These are phyloP conservation scores for Eudorina sp. DNA, from an alignment of 139 green algal species.

Conservation along the genomic window DNA sequence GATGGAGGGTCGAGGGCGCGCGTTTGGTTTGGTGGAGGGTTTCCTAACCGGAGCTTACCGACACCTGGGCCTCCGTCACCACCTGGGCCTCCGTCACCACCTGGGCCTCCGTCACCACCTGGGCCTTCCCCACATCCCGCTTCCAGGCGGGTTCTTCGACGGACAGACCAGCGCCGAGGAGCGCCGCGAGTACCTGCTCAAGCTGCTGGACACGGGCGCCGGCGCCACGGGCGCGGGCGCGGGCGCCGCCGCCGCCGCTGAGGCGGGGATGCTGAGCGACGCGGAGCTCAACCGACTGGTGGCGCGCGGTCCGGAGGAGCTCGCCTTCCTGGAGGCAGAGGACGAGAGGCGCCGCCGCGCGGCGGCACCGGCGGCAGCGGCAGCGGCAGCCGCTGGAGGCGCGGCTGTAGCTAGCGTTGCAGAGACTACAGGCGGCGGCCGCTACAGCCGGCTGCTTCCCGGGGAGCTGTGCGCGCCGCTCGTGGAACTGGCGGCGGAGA, in stretches of 20 bases:
- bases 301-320: slow-evolving; percentile 65
- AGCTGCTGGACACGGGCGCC: slow-evolving; percentile 55
- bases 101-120: too few species aligned
- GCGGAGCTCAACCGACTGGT: slow-evolving; percentile 68
- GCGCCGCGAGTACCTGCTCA: slow-evolving; percentile 80
- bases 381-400: neutral
- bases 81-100: too few species aligned
- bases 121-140: too few species aligned
- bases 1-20: too few species aligned
- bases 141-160: slow-evolving; percentile 92
- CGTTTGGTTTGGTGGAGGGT: too few species aligned
- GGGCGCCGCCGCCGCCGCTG: neutral
- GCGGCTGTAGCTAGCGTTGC: too few species aligned
- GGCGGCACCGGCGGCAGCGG: neutral
- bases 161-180: slow-evolving; percentile 79
- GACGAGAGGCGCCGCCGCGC: neutral
- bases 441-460: slow-evolving; percentile 18
- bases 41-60: too few species aligned
- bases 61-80: too few species aligned
- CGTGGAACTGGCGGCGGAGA: neutral
- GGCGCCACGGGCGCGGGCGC: neutral
- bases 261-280: slow-evolving; percentile 23
- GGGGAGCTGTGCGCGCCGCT: neutral
- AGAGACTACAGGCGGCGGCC: too few species aligned
- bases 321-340: slow-evolving; percentile 44